Conservation (phyloP, 2,329 filamentous ascomycete genomes). For the Ilyonectria sp. region DNA sequence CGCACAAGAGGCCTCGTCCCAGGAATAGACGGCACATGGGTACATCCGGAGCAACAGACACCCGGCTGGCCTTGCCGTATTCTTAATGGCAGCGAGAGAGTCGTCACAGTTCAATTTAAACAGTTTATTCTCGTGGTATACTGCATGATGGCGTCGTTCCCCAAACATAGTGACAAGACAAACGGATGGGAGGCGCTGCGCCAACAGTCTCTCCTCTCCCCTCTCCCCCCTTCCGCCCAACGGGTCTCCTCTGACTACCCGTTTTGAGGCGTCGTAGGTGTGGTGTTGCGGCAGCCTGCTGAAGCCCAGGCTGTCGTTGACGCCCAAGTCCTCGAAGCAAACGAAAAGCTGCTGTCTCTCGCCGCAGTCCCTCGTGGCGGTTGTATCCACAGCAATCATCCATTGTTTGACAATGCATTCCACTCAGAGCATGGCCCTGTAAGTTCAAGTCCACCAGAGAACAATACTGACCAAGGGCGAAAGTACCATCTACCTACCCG, state of each 20-base stretch:
- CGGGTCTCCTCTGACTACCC: slow-evolving; percentile 11
- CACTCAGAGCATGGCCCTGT: background rate
- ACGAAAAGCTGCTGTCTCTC: background rate
- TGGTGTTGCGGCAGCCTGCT: slow-evolving; percentile 1
- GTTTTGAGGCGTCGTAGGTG: slow-evolving; percentile 19
- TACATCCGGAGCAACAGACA: slow-evolving; percentile 1
- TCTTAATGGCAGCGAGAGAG: background rate
- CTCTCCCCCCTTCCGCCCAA: background rate
- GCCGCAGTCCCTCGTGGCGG: slow-evolving; percentile 7
- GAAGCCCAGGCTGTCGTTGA: slow-evolving; percentile 9
- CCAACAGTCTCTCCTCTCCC: background rate
- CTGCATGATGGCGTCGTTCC: slow-evolving; percentile 7
- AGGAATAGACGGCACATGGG: slow-evolving; percentile 5
- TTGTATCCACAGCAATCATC: background rate
- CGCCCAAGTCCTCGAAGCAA: slow-evolving; percentile 5
- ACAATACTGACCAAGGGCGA: background rate
- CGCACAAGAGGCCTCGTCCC: slow-evolving; percentile 7
- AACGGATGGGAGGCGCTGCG: slow-evolving; percentile 30
- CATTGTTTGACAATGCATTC: background rate
- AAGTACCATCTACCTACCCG: slow-evolving; percentile 9
- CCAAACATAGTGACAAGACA: slow-evolving; percentile 7
- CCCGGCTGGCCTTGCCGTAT: slow-evolving; percentile 25
- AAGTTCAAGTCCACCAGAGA: background rate
- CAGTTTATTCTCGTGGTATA: background rate
- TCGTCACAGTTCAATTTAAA: background rate